Conservation (phyloP, 306 rosid species). For the Cicer yamashitae region DNA sequence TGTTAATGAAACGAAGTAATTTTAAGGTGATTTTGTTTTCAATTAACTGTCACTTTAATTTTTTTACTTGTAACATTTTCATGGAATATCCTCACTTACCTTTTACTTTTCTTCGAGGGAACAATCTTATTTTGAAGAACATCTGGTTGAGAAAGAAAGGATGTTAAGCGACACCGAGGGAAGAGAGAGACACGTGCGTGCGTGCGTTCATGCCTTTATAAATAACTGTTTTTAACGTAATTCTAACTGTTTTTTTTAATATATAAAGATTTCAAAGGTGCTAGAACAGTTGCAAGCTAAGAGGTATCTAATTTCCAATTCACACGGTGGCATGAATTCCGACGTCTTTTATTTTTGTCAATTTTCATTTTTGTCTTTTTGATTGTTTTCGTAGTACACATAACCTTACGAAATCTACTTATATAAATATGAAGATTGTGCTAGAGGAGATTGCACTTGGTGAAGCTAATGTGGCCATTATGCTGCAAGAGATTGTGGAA, state of each 20-base stretch:
- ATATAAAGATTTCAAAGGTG: conserved; percentile 76
- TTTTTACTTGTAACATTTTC: conserved; percentile 12
- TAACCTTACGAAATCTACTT: conserved; percentile 51
- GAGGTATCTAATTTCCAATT: conserved; percentile 82
- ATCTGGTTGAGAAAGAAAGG: too few relatives aligned
- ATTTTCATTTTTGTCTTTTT: conserved; percentile 6
- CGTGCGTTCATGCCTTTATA: too few relatives aligned
- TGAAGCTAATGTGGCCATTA: conserved; percentile 96
- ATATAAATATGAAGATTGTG: conserved; percentile 87
- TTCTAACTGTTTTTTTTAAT: too few relatives aligned
- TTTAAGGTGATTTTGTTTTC: too few relatives aligned
- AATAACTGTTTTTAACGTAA: too few relatives aligned
- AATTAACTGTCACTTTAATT: too few relatives aligned
- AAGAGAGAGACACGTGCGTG: too few relatives aligned
- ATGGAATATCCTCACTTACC: conserved; percentile 11
- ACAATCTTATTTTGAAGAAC: conserved; percentile 88
- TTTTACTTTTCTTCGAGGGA: conserved; percentile 57
- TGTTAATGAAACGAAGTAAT: too few relatives aligned
- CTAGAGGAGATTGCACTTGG: conserved; percentile 99
- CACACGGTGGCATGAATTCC: conserved; percentile 91
- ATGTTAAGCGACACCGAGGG: too few relatives aligned
- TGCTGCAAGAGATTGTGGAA: conserved; percentile 97
- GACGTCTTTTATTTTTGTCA: conserved; percentile 60
- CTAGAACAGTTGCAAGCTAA: conserved; percentile 99
- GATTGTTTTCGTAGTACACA: background rate